phyloP scores from a whole-genome alignment of 345 rosid genomes.

The Acer yangbiense region DNA sequence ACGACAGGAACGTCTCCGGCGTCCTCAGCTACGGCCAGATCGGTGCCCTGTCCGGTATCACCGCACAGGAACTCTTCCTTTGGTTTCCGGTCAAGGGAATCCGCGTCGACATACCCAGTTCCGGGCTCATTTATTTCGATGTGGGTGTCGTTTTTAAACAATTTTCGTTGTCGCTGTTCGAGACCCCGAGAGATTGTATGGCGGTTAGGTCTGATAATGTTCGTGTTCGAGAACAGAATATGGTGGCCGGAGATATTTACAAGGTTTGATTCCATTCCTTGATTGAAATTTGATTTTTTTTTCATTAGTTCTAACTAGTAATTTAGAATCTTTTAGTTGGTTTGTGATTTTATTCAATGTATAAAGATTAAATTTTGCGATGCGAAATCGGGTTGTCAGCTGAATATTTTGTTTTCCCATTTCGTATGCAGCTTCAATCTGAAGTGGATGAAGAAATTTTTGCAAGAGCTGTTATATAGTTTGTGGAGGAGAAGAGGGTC shows the following conservation, averaged over 20 bases:
- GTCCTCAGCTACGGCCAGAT: constrained; percentile 59
- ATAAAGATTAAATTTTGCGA: neutral
- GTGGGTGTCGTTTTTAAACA: constrained; percentile 87
- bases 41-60: constrained; percentile 63
- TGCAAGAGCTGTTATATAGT: constrained; percentile 37
- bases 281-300: neutral
- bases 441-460: constrained; percentile 31
- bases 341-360: neutral
- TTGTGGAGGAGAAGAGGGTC: constrained; percentile 22
- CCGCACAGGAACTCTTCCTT: constrained; percentile 84
- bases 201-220: constrained; percentile 34
- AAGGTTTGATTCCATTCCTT: constrained; percentile 35
- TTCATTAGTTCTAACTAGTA: neutral
- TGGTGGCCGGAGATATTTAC: constrained; percentile 26
- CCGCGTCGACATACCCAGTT: constrained; percentile 81
- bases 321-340: neutral
- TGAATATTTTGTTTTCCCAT: neutral
- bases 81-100: constrained; percentile 91
- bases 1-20: constrained; percentile 76
- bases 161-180: constrained; percentile 81
- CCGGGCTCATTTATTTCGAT: constrained; percentile 87
- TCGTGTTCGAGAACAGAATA: constrained; percentile 5
- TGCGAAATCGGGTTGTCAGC: neutral
- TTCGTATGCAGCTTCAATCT: constrained; percentile 43
- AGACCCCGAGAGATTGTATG: constrained; percentile 75